A percentile compares a stretch with the other conserved stretches of the same genome.
phyloP scores from a whole-genome alignment of 169 alveolate species.

The Plasmodium knowlesi region DNA sequence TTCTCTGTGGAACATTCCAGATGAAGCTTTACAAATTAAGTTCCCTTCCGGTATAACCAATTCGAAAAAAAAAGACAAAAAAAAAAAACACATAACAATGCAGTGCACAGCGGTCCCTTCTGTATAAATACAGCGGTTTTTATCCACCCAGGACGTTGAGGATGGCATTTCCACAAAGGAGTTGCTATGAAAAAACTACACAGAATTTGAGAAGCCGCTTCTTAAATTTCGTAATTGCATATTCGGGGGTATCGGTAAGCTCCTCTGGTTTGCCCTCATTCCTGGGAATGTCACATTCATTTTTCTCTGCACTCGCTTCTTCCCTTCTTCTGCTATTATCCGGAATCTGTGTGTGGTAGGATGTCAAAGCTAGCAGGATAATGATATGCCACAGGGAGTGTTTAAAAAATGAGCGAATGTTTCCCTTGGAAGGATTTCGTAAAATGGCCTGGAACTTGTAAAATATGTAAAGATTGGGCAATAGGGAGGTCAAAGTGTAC shows the following conservation, averaged over 20 bases:
- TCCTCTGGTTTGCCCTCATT: background rate
- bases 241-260: constrained; percentile 6
- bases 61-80: background rate
- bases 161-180: background rate
- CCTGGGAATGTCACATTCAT: background rate
- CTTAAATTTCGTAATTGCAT: constrained; percentile 60
- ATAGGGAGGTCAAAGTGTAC: constrained; percentile 75
- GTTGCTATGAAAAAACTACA: constrained; percentile 41
- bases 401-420: constrained; percentile 37
- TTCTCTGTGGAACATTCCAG: background rate
- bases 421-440: constrained; percentile 4
- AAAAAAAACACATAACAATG: background rate
- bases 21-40: background rate
- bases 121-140: background rate
- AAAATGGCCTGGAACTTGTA: constrained; percentile 36
- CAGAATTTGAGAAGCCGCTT: constrained; percentile 57
- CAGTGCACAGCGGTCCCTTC: background rate
- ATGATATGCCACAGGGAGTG: constrained; percentile 82
- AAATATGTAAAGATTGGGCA: constrained; percentile 76
- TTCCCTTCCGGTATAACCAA: background rate
- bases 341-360: constrained; percentile 79
- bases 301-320: background rate
- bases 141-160: background rate
- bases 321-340: background rate
- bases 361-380: constrained; percentile 76